Evolutionary conservation across 2,329 filamentous ascomycete species (phyloP), one percentile per base, ranked within the genome.

Genomic region (Immersiporthe knoxdaviesiana): DNA sequence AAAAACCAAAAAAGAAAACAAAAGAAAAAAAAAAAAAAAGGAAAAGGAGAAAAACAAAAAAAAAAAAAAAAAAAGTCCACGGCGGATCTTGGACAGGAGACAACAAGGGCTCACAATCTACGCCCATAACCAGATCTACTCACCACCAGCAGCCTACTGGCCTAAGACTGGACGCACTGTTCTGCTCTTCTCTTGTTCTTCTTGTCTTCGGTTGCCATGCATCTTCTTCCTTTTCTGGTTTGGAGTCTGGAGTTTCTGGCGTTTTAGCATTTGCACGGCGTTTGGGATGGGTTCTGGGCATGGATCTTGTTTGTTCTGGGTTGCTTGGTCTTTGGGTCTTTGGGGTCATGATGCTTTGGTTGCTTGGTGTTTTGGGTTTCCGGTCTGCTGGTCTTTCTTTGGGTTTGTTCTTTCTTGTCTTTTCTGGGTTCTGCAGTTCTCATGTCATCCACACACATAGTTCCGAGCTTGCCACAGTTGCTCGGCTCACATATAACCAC

Each of bases 401-500:
- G 44, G 44, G 44, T 47, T 47, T 39, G 37, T 7, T 7, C 11
- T 39, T 39, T 2, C 11, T 10, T 10, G 21, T 47, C 44, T 47
- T 30, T 30, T 56, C 24, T 56, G 52, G 52, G 52, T 56, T 18
- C 24, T 56, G 52, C 52, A 30, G 44, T 47, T 30, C 52, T 18
- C 24, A 56, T 56, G 24, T 56, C 12, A 18, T 7, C 24, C 50
- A 14, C 35, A 16, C 12, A 54, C n/a, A 24, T 54, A 27, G 24
- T 54, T 54, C 50, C 50, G 50, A 54, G 50, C 7, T 54, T 30
- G 50, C 50, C 50, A 54, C 50, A 54, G 24, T 54, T 27, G 24
- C 50, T 54, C 27, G 52, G 12, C 52, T 56, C n/a, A n/a, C n/a
- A n/a, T n/a, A n/a, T 56, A 56, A 14, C 24, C 52, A 56, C 52